These are phyloP conservation scores for Fusarium sp. DNA, from an alignment of 2,329 filamentous ascomycete genomes.

Conservation along the genomic window DNA sequence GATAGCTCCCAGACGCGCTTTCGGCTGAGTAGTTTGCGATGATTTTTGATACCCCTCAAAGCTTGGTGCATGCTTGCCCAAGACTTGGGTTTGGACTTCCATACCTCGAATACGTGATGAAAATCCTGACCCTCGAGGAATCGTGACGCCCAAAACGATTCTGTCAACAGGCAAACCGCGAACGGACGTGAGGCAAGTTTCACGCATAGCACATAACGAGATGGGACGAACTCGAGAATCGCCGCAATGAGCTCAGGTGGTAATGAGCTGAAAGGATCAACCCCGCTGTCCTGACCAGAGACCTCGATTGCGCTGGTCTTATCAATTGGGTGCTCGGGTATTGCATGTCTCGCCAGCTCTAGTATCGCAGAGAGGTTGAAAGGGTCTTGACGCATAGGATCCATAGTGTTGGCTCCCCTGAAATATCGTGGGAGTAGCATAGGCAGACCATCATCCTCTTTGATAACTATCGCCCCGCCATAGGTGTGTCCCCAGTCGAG, in stretches of 20 bases:
- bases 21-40: slow-evolving; percentile 7
- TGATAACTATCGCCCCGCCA: not conserved
- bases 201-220: slow-evolving; percentile 5
- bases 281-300: not conserved
- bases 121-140: slow-evolving; percentile 9
- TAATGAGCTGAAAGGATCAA: slow-evolving; percentile 7
- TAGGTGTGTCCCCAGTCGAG: slow-evolving; percentile 31
- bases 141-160: slow-evolving; percentile 25
- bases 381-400: slow-evolving; percentile 1
- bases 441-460: not conserved
- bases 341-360: not conserved
- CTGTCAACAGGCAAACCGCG: slow-evolving; percentile 2
- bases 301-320: not conserved
- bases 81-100: not conserved
- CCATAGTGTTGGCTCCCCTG: not conserved
- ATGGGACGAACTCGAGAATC: slow-evolving; percentile 1
- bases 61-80: slow-evolving; percentile 9
- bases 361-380: not conserved
- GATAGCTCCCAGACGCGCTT: slow-evolving; percentile 21
- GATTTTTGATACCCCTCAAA: not conserved
- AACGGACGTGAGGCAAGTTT: slow-evolving; percentile 12
- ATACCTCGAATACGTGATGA: slow-evolving; percentile 8
- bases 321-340: not conserved
- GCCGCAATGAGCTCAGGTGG: slow-evolving; percentile 11
- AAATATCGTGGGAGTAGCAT: not conserved